Percentiles rank a stretch among this genome's conserved stretches.
phyloP scores from a whole-genome alignment of 2,329 filamentous ascomycete species.

The Boeremia exigua region DNA sequence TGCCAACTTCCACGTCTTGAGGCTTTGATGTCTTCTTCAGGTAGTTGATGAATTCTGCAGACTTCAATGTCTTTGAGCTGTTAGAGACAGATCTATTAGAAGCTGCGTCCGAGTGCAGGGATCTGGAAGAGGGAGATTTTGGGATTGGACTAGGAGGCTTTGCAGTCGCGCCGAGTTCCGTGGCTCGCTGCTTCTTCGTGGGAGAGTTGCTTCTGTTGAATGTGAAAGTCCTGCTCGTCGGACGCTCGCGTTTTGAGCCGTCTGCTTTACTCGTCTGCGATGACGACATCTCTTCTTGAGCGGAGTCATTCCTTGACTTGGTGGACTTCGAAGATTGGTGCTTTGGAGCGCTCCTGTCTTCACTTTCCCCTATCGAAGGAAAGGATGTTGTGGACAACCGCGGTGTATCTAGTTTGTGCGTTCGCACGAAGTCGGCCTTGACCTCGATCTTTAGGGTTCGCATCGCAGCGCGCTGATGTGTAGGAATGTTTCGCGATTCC shows the following conservation, averaged over 20 bases:
- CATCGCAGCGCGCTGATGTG: constrained; percentile 95
- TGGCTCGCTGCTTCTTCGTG: constrained; percentile 74
- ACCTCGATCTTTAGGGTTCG: constrained; percentile 84
- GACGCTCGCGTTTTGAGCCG: constrained; percentile 53
- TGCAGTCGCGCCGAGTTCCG: constrained; percentile 63
- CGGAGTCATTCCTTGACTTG: constrained; percentile 40
- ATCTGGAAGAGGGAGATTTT: constrained; percentile 65
- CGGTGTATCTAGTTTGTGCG: constrained; percentile 72
- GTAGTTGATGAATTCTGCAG: constrained; percentile 86
- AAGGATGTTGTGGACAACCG: constrained; percentile 56
- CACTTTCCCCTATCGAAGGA: constrained; percentile 42
- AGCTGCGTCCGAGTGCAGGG: constrained; percentile 58
- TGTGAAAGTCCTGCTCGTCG: constrained; percentile 79
- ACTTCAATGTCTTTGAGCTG: constrained; percentile 75
- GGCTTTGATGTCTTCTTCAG: constrained; percentile 81
- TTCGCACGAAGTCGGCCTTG: constrained; percentile 93
- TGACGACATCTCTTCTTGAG: constrained; percentile 38
- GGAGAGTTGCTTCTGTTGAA: constrained; percentile 76
- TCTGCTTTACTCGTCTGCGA: constrained; percentile 10
- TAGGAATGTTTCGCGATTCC: constrained; percentile 90
- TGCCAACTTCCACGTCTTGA: constrained; percentile 87
- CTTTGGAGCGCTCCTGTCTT: constrained; percentile 26
- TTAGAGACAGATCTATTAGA: constrained; percentile 68
- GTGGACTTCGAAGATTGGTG: constrained; percentile 51
- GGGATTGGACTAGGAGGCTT: constrained; percentile 76